Percentiles rank a stretch among this genome's conserved stretches.
Conservation (phyloP, 495 filamentous ascomycete species). For the Podospora sp. region DNA sequence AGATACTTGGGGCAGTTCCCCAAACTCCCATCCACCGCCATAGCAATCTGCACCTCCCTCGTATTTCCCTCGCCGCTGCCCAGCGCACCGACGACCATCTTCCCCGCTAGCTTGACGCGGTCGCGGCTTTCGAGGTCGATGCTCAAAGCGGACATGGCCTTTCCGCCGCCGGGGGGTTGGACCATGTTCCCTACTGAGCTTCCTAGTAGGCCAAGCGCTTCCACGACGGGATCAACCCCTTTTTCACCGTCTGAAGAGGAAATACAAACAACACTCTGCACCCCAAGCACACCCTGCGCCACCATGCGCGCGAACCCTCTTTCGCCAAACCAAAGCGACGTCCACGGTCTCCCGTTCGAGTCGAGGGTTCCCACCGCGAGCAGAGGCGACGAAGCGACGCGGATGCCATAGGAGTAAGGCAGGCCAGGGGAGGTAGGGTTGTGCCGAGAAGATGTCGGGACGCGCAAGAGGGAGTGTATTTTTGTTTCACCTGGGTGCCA, state of each 20-base stretch:
- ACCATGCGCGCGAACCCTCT: conserved; percentile 63
- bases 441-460: conserved; percentile 35
- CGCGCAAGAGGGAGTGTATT: conserved; percentile 36
- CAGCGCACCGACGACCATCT: conserved; percentile 58
- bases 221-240: conserved; percentile 65
- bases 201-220: conserved; percentile 48
- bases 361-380: conserved; percentile 74
- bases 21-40: conserved; percentile 68
- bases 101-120: conserved; percentile 69
- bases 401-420: conserved; percentile 52
- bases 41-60: conserved; percentile 64
- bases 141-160: conserved; percentile 61
- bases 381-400: conserved; percentile 61
- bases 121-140: conserved; percentile 68
- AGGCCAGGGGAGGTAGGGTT: conserved; percentile 67
- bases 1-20: conserved; percentile 86
- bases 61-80: conserved; percentile 32
- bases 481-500: conserved; percentile 44
- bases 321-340: conserved; percentile 73
- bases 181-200: conserved; percentile 36
- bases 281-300: conserved; percentile 58
- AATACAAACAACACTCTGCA: conserved; percentile 59
- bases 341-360: conserved; percentile 66
- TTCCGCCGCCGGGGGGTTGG: conserved; percentile 28
- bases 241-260: conserved; percentile 15